phyloP scores from a whole-genome alignment of 768 basidiomycete species.

The Terana coerulea region DNA sequence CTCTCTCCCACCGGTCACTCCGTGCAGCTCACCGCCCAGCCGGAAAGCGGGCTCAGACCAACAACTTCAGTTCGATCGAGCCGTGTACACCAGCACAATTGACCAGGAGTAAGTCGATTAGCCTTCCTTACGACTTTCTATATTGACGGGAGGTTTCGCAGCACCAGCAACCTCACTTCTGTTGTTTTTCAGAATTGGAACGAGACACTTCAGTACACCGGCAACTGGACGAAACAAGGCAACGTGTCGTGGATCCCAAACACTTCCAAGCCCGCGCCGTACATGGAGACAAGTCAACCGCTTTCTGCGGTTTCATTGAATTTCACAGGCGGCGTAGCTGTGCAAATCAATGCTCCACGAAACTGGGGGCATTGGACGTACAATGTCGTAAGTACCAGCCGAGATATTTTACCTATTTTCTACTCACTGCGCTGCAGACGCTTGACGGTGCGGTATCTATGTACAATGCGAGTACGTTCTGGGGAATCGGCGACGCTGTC shows the following conservation, averaged over 20 bases:
- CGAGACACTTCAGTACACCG: constrained; percentile 41
- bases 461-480: constrained; percentile 45
- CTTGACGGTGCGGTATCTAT: neutral
- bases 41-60: constrained; percentile 16
- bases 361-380: constrained; percentile 25
- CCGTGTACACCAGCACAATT: constrained; percentile 38
- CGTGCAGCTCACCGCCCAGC: constrained; percentile 45
- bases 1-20: constrained; percentile 49
- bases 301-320: constrained; percentile 39
- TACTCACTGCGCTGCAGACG: constrained; percentile 29
- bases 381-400: constrained; percentile 19
- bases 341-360: constrained; percentile 12
- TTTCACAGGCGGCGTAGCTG: constrained; percentile 38
- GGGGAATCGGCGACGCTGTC: constrained; percentile 36
- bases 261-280: constrained; percentile 18
- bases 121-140: neutral
- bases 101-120: constrained; percentile 5
- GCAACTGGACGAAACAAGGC: constrained; percentile 42
- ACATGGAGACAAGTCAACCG: constrained; percentile 26
- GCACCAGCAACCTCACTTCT: neutral
- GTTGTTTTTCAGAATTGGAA: constrained; percentile 34
- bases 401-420: constrained; percentile 40
- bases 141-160: neutral
- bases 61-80: constrained; percentile 53
- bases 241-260: constrained; percentile 18